A percentile compares a stretch with the other conserved stretches of the same genome.
Conservation (phyloP, 148 eudicot species). For the Linanthus parryae region DNA sequence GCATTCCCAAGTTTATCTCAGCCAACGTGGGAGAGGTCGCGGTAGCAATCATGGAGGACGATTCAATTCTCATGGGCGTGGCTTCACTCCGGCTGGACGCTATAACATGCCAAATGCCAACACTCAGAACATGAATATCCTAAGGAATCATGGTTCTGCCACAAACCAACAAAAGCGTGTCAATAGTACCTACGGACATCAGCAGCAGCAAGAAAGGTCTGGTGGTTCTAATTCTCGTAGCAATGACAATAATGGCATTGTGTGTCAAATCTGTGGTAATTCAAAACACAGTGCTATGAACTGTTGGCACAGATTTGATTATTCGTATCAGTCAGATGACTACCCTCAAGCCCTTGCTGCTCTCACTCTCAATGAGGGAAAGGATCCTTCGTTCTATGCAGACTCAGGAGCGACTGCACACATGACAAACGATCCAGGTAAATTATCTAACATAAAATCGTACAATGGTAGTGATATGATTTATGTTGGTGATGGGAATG, state of each 20-base stretch:
- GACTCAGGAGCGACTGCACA: not conserved
- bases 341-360: no score
- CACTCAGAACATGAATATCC: no score
- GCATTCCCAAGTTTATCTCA: not conserved
- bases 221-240: not conserved
- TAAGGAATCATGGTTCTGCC: not conserved
- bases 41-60: not conserved
- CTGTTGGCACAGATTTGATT: no score
- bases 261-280: slow-evolving; percentile 2
- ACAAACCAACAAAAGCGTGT: no score
- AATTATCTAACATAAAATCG: not conserved
- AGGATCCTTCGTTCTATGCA: not conserved
- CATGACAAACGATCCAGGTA: slow-evolving; percentile 7
- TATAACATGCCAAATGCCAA: not conserved
- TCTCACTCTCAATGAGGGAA: not conserved
- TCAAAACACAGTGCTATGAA: not conserved
- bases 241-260: no score
- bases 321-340: slow-evolving; percentile 4
- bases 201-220: not conserved
- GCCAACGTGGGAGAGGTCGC: not conserved
- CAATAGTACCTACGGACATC: not conserved
- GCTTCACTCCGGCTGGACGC: not conserved
- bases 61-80: not conserved
- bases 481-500: no score
- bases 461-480: slow-evolving; percentile 2